phyloP scores from a whole-genome alignment of 257 asterid genomes.

The Solanum ahanhuiri region DNA sequence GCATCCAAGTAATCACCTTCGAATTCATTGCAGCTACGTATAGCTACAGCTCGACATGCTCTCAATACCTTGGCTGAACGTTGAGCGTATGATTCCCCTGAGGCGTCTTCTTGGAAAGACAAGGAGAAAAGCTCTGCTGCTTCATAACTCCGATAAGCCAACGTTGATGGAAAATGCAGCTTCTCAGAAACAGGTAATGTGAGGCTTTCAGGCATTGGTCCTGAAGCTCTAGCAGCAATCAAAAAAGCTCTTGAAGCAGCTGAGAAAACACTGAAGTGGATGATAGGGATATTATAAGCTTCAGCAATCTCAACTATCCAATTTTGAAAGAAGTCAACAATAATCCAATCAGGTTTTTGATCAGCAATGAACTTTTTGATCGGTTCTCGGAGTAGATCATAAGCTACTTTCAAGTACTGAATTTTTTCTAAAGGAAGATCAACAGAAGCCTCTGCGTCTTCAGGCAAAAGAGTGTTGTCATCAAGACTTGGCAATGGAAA shows the following conservation, averaged over 20 bases:
- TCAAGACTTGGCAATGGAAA: not conserved
- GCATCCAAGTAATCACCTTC: constrained; percentile 11
- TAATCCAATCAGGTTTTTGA: constrained; percentile 1
- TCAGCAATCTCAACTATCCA: not conserved
- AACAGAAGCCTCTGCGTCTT: constrained; percentile 16
- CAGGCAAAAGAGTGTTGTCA: constrained; percentile 13
- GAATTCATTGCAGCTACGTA: constrained; percentile 4
- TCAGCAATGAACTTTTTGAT: constrained; percentile 6
- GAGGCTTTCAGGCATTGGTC: not conserved
- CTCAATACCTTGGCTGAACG: not conserved
- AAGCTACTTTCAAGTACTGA: constrained; percentile 2
- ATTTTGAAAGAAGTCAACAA: not conserved
- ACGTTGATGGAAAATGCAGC: constrained; percentile 11
- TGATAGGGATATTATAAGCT: not conserved
- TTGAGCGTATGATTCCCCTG: constrained; percentile 1
- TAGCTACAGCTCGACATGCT: not conserved
- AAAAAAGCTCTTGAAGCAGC: constrained; percentile 3
- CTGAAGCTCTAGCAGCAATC: not conserved
- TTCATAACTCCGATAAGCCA: constrained; percentile 4
- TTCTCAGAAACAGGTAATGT: not conserved
- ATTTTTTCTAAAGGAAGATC: constrained; percentile 12
- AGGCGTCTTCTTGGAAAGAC: not conserved
- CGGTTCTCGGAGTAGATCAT: constrained; percentile 4
- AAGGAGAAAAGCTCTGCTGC: not conserved
- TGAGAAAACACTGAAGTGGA: not conserved